Percentiles rank a stretch among this genome's conserved stretches.
Evolutionary conservation across 179 eudicot species (phyloP).

Genomic region (Spergularia azorica): DNA sequence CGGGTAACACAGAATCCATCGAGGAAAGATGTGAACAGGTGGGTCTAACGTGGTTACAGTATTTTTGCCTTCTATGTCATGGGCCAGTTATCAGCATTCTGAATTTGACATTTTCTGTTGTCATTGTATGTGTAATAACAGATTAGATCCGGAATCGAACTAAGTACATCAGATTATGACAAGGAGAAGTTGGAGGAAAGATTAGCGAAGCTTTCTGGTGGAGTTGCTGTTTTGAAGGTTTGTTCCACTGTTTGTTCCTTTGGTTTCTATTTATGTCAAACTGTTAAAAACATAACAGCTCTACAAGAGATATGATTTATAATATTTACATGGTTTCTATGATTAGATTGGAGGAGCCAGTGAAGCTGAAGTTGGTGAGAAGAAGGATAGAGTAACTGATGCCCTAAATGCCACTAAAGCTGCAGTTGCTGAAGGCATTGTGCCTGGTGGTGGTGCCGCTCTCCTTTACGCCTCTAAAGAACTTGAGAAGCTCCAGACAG

Average conservation of each 20-base stretch:
- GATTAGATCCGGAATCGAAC: constrained; percentile 71
- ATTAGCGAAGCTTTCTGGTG: constrained; percentile 94
- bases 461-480: constrained; percentile 93
- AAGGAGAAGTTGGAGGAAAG: constrained; percentile 93
- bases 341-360: constrained; percentile 95
- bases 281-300: too few species aligned
- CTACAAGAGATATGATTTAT: too few species aligned
- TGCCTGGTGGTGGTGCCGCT: constrained; percentile 98
- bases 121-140: constrained; percentile 29
- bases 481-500: constrained; percentile 67
- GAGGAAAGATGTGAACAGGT: constrained; percentile 98
- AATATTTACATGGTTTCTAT: neutral
- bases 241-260: neutral
- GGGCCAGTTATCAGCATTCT: neutral
- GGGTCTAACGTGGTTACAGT: neutral
- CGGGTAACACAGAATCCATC: constrained; percentile 79
- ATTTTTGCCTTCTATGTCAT: neutral
- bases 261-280: neutral
- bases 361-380: constrained; percentile 94
- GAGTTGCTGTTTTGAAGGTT: constrained; percentile 95
- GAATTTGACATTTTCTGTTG: neutral
- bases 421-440: constrained; percentile 96
- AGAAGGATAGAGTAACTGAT: constrained; percentile 97
- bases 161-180: constrained; percentile 84
- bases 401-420: constrained; percentile 97